Conservation (phyloP, 148 eudicot genomes). For the Rhododendron molle region DNA sequence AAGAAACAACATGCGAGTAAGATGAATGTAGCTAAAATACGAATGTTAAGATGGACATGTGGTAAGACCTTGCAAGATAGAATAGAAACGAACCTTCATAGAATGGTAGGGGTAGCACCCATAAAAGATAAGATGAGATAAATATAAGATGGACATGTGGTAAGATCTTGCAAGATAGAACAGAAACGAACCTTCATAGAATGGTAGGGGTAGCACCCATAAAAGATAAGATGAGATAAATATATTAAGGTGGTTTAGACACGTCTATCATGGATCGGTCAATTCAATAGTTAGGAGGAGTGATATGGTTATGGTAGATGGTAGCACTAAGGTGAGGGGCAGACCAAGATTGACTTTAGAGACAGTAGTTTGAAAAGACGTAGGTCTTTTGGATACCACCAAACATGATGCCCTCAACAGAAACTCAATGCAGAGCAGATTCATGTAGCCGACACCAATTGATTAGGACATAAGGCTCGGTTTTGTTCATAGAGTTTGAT, state of each 20-base stretch:
- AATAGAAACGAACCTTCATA: neutral
- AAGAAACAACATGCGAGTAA: neutral
- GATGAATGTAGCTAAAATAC: neutral
- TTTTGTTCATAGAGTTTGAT: too few species aligned
- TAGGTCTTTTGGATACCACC: too few species aligned
- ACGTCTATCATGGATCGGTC: neutral
- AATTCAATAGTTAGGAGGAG: neutral
- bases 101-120: neutral
- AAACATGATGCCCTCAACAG: too few species aligned
- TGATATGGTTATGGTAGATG: neutral
- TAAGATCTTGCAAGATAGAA: too few species aligned
- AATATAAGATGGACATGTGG: too few species aligned
- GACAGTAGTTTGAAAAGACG: too few species aligned
- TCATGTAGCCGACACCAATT: too few species aligned
- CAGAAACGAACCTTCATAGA: too few species aligned
- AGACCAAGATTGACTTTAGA: neutral
- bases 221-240: neutral
- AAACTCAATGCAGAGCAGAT: too few species aligned
- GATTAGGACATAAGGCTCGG: too few species aligned
- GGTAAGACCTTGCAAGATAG: neutral
- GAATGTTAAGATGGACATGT: neutral
- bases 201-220: too few species aligned
- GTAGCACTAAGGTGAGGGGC: neutral
- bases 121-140: neutral
- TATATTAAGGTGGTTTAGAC: neutral